phyloP scores from a whole-genome alignment of 2,329 filamentous ascomycete species.

The Dactylellina cionopaga region DNA sequence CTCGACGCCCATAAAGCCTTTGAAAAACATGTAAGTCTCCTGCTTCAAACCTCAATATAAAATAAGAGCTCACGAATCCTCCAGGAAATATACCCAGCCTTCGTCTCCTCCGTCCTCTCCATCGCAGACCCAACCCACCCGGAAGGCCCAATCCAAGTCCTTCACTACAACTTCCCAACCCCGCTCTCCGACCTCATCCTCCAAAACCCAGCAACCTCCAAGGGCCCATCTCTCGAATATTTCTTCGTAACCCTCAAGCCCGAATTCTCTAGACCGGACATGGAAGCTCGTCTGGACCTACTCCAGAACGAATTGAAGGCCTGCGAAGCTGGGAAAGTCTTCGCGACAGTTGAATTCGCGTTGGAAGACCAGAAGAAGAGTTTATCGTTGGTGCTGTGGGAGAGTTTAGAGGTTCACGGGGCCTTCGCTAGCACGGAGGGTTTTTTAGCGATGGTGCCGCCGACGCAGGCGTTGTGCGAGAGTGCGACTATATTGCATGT shows the following conservation, averaged over 20 bases:
- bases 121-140: conserved; percentile 1
- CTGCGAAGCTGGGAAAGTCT: not conserved
- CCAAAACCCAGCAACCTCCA: conserved; percentile 4
- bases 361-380: not conserved
- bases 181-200: conserved; percentile 10
- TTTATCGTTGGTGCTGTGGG: conserved; percentile 13
- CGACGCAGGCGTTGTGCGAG: not conserved
- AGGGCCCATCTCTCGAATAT: conserved; percentile 16
- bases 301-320: not conserved
- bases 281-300: not conserved
- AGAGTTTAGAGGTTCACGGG: not conserved
- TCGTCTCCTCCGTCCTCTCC: conserved; percentile 2
- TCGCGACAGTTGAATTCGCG: not conserved
- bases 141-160: conserved; percentile 4
- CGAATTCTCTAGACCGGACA: not conserved
- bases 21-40: conserved; percentile 4
- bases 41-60: not conserved
- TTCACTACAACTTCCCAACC: conserved; percentile 24
- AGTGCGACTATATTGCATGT: conserved; percentile 8
- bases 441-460: not conserved
- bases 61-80: too few species aligned
- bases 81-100: conserved; percentile 10
- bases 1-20: conserved; percentile 25
- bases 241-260: conserved; percentile 2
- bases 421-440: not conserved